phyloP scores from a whole-genome alignment of 352 stramenopile species.

The Pythium periplocum region DNA sequence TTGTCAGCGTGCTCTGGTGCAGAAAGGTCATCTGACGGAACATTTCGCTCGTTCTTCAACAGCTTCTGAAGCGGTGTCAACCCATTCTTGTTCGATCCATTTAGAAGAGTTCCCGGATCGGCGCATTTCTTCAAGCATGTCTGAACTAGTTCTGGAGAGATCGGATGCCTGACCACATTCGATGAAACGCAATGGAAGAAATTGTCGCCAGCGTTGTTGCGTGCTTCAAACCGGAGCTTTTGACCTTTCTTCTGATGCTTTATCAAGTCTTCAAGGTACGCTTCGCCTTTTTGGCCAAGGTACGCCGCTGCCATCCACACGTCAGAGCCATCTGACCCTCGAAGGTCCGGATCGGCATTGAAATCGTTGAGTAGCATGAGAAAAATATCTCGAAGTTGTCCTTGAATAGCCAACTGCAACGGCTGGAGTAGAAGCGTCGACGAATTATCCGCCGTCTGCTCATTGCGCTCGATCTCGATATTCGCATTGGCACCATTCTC shows the following conservation, averaged over 20 bases:
- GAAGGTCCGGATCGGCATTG: slow-evolving; percentile 27
- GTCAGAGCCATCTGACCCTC: slow-evolving; percentile 38
- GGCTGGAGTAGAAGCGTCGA: slow-evolving; percentile 31
- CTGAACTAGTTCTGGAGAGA: slow-evolving; percentile 27
- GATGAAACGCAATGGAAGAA: slow-evolving; percentile 58
- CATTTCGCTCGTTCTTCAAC: slow-evolving; percentile 25
- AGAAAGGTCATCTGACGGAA: slow-evolving; percentile 12
- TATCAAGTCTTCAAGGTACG: slow-evolving; percentile 46
- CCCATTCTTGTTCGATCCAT: slow-evolving; percentile 36
- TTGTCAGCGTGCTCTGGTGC: slow-evolving; percentile 27
- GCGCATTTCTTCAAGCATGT: slow-evolving; percentile 30
- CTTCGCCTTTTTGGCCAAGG: slow-evolving; percentile 27
- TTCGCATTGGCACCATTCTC: slow-evolving; percentile 37
- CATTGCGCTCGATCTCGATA: slow-evolving; percentile 35
- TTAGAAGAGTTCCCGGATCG: slow-evolving; percentile 31
- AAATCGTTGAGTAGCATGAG: slow-evolving; percentile 42
- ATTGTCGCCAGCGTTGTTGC: slow-evolving; percentile 28
- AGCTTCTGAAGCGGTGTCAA: slow-evolving; percentile 50
- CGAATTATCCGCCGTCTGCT: slow-evolving; percentile 9
- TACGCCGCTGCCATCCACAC: slow-evolving; percentile 52
- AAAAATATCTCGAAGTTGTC: slow-evolving; percentile 38
- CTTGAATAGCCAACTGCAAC: slow-evolving; percentile 52
- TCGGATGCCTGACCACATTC: slow-evolving; percentile 14
- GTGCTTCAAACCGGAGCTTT: slow-evolving; percentile 24
- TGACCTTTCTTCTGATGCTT: slow-evolving; percentile 30